Evolutionary conservation across 1,284 basidiomycete genomes (phyloP).

Genomic region (Trichosporon sp.): DNA sequence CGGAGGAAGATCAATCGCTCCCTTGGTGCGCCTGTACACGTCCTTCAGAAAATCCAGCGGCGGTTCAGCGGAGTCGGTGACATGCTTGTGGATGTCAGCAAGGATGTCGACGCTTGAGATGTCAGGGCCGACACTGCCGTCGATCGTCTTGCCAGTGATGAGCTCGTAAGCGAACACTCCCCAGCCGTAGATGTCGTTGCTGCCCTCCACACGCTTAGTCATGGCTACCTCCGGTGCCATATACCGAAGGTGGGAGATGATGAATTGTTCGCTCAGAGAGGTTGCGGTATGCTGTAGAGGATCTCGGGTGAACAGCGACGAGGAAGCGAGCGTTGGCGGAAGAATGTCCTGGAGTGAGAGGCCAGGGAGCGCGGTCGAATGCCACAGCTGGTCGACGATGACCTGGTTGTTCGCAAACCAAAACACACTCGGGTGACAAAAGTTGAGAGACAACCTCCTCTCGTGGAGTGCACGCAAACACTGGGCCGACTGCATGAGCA

Average conservation of each 20-base stretch:
- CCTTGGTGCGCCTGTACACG: neutral
- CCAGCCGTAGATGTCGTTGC: conserved; percentile 50
- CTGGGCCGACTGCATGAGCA: conserved; percentile 37
- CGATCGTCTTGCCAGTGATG: conserved; percentile 43
- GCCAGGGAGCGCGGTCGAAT: conserved; percentile 32
- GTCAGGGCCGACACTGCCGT: conserved; percentile 36
- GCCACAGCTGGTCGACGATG: conserved; percentile 29
- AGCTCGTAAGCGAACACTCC: conserved; percentile 50
- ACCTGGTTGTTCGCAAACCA: conserved; percentile 26
- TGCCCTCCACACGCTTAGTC: conserved; percentile 32
- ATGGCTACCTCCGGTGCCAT: conserved; percentile 48
- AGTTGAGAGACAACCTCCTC: conserved; percentile 38
- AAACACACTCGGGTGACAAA: conserved; percentile 42
- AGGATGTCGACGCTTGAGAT: conserved; percentile 38
- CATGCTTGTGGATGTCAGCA: conserved; percentile 44
- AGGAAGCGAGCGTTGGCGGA: conserved; percentile 24
- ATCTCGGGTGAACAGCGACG: conserved; percentile 34
- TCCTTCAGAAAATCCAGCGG: conserved; percentile 36
- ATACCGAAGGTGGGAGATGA: conserved; percentile 44
- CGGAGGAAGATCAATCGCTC: conserved; percentile 34
- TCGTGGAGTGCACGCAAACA: conserved; percentile 39
- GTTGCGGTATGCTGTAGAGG: conserved; percentile 29
- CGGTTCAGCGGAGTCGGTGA: conserved; percentile 36
- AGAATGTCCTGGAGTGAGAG: conserved; percentile 27
- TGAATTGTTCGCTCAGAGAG: conserved; percentile 36